These are phyloP conservation scores for Cutaneotrichosporon cutaneum DNA, from an alignment of 1,284 basidiomycete species.

Conservation along the genomic window DNA sequence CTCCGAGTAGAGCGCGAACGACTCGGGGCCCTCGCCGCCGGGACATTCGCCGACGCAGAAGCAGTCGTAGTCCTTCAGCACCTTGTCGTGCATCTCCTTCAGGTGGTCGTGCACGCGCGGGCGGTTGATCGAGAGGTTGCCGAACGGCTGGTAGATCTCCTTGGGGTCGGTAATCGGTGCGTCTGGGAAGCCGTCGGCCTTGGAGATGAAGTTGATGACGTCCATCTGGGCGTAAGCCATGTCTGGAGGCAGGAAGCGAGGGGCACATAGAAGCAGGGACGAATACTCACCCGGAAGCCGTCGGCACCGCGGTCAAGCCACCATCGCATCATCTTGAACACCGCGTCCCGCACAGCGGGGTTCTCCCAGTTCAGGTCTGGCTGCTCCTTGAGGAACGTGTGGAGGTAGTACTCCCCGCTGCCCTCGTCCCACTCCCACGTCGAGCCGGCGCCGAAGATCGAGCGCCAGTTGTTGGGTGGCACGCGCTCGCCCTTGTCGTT, in stretches of 20 bases:
- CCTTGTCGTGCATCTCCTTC: conserved; percentile 64
- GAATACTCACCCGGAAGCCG: conserved; percentile 50
- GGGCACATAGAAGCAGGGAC: not conserved
- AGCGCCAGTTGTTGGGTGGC: conserved; percentile 56
- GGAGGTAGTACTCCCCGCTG: conserved; percentile 55
- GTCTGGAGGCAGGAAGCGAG: not conserved
- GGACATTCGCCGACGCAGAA: conserved; percentile 23
- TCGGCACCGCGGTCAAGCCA: conserved; percentile 56
- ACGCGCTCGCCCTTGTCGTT: conserved; percentile 38
- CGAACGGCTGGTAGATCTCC: conserved; percentile 55
- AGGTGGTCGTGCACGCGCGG: conserved; percentile 68
- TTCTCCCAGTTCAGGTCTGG: conserved; percentile 54
- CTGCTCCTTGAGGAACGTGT: conserved; percentile 43
- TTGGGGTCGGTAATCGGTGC: conserved; percentile 60
- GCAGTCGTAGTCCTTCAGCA: conserved; percentile 50
- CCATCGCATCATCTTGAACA: conserved; percentile 53
- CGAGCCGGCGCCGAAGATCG: conserved; percentile 50
- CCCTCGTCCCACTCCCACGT: conserved; percentile 56
- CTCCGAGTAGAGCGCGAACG: conserved; percentile 59
- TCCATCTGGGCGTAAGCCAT: conserved; percentile 6
- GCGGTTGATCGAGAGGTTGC: conserved; percentile 47
- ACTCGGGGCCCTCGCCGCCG: conserved; percentile 14
- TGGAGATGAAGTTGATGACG: conserved; percentile 14
- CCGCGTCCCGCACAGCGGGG: conserved; percentile 41
- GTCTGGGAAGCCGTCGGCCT: conserved; percentile 62